phyloP scores from a whole-genome alignment of 345 rosid species.

The Streptanthus diversifolius region DNA sequence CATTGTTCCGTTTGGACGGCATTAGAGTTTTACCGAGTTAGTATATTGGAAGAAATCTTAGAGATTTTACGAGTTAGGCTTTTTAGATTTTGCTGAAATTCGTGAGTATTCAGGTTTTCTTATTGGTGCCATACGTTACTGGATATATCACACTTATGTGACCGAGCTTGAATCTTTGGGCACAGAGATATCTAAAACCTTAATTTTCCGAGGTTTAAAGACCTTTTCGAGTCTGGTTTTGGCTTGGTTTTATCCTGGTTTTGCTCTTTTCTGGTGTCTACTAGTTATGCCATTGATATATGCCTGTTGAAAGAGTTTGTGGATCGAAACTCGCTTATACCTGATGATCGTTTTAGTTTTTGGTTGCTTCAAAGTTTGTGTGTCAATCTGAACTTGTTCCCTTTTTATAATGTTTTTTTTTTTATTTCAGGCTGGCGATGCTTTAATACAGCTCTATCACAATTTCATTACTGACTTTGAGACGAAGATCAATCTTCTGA shows the following conservation, averaged over 20 bases:
- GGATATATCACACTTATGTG: too few species aligned
- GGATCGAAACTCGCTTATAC: neutral
- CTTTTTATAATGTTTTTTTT: neutral
- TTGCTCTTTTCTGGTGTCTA: too few species aligned
- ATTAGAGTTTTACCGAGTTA: neutral
- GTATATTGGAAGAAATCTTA: neutral
- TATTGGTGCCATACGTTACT: neutral
- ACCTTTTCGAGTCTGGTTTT: too few species aligned
- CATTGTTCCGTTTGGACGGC: neutral
- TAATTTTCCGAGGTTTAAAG: neutral
- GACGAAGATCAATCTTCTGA: slow-evolving; percentile 96
- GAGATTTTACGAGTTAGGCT: slow-evolving; percentile 2
- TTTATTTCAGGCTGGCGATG: slow-evolving; percentile 83
- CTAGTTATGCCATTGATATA: neutral
- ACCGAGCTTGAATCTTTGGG: neutral
- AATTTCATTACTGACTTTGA: slow-evolving; percentile 95
- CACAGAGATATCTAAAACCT: neutral
- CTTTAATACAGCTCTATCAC: slow-evolving; percentile 78
- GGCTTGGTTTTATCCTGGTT: too few species aligned
- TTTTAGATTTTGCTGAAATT: neutral
- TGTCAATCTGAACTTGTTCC: too few species aligned
- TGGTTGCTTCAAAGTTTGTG: too few species aligned
- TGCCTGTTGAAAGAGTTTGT: neutral
- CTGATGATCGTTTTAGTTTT: neutral
- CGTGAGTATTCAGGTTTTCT: neutral